Percentiles rank a stretch among this genome's conserved stretches.
Conservation (phyloP, 495 filamentous ascomycete species). For the Neurospora sp. region DNA sequence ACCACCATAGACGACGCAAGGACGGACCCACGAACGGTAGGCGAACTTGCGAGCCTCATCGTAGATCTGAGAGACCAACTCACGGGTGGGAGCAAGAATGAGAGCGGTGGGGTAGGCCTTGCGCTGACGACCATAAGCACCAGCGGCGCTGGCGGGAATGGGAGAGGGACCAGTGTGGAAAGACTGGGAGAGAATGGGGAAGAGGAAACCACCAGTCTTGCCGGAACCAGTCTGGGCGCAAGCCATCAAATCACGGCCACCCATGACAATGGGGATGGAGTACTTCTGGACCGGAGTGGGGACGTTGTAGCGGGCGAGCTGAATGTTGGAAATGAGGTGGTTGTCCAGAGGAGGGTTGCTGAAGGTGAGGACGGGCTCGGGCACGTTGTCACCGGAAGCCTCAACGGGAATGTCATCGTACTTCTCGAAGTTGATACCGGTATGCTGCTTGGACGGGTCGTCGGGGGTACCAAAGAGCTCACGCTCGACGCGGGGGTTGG, state of each 20-base stretch:
- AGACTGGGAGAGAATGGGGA: slow-evolving; percentile 94
- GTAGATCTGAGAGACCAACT: slow-evolving; percentile 96
- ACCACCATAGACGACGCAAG: slow-evolving; percentile 98
- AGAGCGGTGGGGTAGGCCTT: slow-evolving; percentile 95
- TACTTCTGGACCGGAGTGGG: slow-evolving; percentile 98
- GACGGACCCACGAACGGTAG: slow-evolving; percentile 97
- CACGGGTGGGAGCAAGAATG: slow-evolving; percentile 91
- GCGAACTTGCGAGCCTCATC: slow-evolving; percentile 97
- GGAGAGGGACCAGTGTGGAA: slow-evolving; percentile 77
- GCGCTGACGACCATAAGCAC: slow-evolving; percentile 72
- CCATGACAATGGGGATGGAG: slow-evolving; percentile 95
- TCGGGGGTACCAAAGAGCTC: slow-evolving; percentile 92
- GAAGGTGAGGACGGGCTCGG: slow-evolving; percentile 83
- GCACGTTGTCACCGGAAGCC: slow-evolving; percentile 87
- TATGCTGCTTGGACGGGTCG: slow-evolving; percentile 88
- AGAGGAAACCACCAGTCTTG: slow-evolving; percentile 98
- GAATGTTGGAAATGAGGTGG: slow-evolving; percentile 85
- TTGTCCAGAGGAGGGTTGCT: slow-evolving; percentile 90
- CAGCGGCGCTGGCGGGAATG: slow-evolving; percentile 48
- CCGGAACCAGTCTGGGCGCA: slow-evolving; percentile 98
- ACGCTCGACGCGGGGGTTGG: slow-evolving; percentile 82
- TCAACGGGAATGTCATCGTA: slow-evolving; percentile 99
- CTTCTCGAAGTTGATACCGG: slow-evolving; percentile 99
- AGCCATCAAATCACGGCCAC: slow-evolving; percentile 94
- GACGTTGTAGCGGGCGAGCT: slow-evolving; percentile 82